These are phyloP conservation scores for Rubus idaeus DNA, from an alignment of 306 rosid species.

Conservation along the genomic window DNA sequence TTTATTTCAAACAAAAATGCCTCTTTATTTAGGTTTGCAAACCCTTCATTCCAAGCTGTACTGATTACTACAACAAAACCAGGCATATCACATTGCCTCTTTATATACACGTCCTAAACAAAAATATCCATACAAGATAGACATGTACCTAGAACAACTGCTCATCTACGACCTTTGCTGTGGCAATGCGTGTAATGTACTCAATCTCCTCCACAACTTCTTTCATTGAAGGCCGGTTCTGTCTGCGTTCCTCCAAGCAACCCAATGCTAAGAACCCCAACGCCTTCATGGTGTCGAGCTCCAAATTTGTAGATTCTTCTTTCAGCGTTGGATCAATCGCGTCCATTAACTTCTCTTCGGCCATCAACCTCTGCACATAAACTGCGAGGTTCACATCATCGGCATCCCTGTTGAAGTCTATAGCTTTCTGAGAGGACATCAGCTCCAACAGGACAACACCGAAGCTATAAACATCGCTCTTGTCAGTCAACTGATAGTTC, in stretches of 20 bases:
- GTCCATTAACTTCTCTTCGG: slow-evolving; percentile 57
- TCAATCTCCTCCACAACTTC: slow-evolving; percentile 71
- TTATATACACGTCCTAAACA: background rate
- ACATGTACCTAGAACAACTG: background rate
- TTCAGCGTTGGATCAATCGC: slow-evolving; percentile 58
- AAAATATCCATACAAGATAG: background rate
- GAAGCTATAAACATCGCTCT: slow-evolving; percentile 74
- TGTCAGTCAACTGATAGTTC: slow-evolving; percentile 66
- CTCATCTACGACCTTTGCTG: slow-evolving; percentile 31
- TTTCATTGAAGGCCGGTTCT: slow-evolving; percentile 84
- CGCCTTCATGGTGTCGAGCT: slow-evolving; percentile 74
- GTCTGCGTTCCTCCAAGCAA: slow-evolving; percentile 80
- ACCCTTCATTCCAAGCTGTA: background rate
- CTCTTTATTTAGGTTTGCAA: background rate
- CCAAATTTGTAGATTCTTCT: slow-evolving; percentile 49
- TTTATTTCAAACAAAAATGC: background rate
- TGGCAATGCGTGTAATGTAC: slow-evolving; percentile 63
- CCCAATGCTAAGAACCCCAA: slow-evolving; percentile 68
- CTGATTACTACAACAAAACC: background rate
- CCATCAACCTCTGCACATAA: slow-evolving; percentile 56
- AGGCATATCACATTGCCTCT: background rate
- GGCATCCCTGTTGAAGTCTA: slow-evolving; percentile 55
- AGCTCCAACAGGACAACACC: slow-evolving; percentile 71
- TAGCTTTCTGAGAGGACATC: slow-evolving; percentile 67
- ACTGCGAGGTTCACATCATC: slow-evolving; percentile 86